Conservation (phyloP, 164 flowering plant species). For the Kingdonia uniflora region DNA sequence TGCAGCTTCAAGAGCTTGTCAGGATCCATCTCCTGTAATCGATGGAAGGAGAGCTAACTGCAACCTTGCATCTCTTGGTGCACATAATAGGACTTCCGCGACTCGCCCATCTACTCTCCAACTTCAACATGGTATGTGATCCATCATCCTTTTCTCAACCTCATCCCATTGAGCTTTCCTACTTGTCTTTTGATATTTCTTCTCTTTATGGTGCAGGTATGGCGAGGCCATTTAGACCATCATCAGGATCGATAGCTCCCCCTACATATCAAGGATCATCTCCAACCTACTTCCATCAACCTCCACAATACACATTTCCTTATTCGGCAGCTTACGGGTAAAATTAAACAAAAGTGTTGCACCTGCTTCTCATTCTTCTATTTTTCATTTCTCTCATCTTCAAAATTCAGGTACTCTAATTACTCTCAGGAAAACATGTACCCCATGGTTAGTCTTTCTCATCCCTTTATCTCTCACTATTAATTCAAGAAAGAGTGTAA, state of each 20-base stretch:
- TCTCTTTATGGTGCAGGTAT: constrained; percentile 16
- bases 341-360: constrained; percentile 4
- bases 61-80: constrained; percentile 65
- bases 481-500: background rate
- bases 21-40: constrained; percentile 54
- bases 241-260: constrained; percentile 19
- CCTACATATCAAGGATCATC: constrained; percentile 33
- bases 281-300: constrained; percentile 32
- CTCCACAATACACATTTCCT: constrained; percentile 43
- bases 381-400: background rate
- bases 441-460: constrained; percentile 38
- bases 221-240: constrained; percentile 38
- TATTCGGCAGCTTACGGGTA: constrained; percentile 53
- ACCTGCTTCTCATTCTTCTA: too few relatives aligned
- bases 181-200: too few relatives aligned
- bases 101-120: constrained; percentile 33
- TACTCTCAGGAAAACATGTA: constrained; percentile 49
- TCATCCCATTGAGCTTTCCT: too few relatives aligned
- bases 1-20: constrained; percentile 55
- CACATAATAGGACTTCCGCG: constrained; percentile 16
- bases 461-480: background rate
- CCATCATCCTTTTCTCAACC: too few relatives aligned
- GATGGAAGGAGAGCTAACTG: constrained; percentile 71
- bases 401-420: constrained; percentile 34
- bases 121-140: too few relatives aligned